Conservation (phyloP, 495 filamentous ascomycete genomes). For the Bombardia bombarda region DNA sequence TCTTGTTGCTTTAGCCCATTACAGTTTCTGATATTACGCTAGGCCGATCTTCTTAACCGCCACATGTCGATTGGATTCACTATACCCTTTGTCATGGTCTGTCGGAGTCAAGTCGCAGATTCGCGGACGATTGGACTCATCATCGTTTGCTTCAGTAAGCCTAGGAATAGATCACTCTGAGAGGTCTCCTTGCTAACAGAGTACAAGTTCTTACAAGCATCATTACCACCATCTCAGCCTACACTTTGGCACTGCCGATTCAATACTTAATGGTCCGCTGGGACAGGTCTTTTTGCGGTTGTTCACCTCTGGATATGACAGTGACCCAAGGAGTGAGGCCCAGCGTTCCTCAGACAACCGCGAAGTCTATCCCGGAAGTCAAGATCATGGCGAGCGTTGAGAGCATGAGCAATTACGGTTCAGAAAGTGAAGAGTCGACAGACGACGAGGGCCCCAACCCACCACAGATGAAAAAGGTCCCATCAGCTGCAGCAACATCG, state of each 20-base stretch:
- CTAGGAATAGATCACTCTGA: slow-evolving; percentile 1
- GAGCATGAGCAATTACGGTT: background rate
- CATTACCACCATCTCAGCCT: slow-evolving; percentile 17
- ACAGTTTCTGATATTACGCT: too few relatives aligned
- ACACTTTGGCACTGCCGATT: slow-evolving; percentile 13
- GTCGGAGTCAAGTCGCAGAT: slow-evolving; percentile 25
- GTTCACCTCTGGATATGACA: too few relatives aligned
- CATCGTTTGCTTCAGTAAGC: slow-evolving; percentile 32
- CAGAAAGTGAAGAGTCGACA: background rate
- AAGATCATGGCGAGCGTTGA: background rate
- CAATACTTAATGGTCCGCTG: slow-evolving; percentile 20
- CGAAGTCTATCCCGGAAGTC: too few relatives aligned
- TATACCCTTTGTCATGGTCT: slow-evolving; percentile 37
- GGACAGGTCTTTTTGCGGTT: slow-evolving; percentile 7
- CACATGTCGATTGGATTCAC: slow-evolving; percentile 44
- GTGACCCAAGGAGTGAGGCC: too few relatives aligned
- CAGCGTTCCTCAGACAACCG: too few relatives aligned
- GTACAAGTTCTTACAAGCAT: slow-evolving; percentile 20
- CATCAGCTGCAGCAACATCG: background rate
- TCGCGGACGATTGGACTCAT: slow-evolving; percentile 25
- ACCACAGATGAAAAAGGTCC: too few relatives aligned
- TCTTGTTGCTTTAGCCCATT: too few relatives aligned
- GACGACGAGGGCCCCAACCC: background rate
- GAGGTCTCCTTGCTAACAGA: background rate
- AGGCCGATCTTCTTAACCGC: slow-evolving; percentile 35